Evolutionary conservation across 768 basidiomycete species (phyloP), one percentile per base, ranked within the genome.

Genomic region (Lactifluus piperatus): DNA sequence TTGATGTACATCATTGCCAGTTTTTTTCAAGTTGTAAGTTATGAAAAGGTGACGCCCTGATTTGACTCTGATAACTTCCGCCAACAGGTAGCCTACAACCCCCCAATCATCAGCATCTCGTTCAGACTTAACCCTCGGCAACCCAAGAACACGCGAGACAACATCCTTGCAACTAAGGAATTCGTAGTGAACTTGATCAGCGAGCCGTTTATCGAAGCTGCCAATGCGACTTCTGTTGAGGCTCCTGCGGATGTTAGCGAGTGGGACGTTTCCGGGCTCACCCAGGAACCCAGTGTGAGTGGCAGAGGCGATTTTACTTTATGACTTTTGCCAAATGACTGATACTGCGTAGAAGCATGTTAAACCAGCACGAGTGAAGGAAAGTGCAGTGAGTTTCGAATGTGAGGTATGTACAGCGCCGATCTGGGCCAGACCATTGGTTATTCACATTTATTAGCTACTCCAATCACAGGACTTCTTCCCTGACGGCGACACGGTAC

Each of bases 141-240:
- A 36, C 74, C 76, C 39, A 81, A 83, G 67, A 85, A 89, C 67
- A 85, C 83, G 18, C 76, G 80, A 50, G 75, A 77, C 58, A 90
- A 90, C 62, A 85, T 88, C 62, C 69, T 79, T 50, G 72, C 74
- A 0, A 85, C 81, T 16, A 83, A 81, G 60, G 76, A 86, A 66
- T 91, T 91, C 69, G 83, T 82, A 8, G 80, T 85, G 51, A 86
- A 81, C 65, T 81, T 86, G 53, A 81, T 92, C 64, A 86, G 83
- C 56, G 85, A 89, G 68, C 71, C 81, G 0, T 80, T 84, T 63
- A 71, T 76, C 50, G 80, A 83, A 64, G 78, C 79, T 3, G 81
- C 80, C 8, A 84, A 85, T 66, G 70, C 71, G 50, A 73, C 77
- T n/a, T 74, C 81, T 8, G 75, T 81, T 24, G 81, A 85, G 56